phyloP scores from a whole-genome alignment of 2,329 filamentous ascomycete genomes.

The Fusarium pininemorale region DNA sequence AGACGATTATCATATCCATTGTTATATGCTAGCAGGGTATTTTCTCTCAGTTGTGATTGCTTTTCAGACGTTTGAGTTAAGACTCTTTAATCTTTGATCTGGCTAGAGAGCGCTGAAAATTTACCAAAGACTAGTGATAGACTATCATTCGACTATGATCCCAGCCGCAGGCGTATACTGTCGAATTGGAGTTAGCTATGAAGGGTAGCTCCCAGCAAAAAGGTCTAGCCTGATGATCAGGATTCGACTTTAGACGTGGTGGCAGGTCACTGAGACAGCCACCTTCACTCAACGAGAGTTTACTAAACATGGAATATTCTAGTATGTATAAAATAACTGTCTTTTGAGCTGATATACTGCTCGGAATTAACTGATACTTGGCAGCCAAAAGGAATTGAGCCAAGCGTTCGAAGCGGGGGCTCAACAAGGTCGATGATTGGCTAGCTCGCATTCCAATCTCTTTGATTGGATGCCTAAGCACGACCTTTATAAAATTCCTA shows the following conservation, averaged over 20 bases:
- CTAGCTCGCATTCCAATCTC: background rate
- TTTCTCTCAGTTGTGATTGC: accelerated
- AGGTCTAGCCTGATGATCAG: no score
- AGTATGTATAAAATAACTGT: accelerated
- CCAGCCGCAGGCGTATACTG: background rate
- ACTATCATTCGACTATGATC: background rate
- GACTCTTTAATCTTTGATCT: background rate
- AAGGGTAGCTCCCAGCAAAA: background rate
- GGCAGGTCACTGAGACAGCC: accelerated
- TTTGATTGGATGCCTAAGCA: background rate
- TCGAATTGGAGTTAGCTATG: background rate
- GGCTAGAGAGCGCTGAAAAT: background rate
- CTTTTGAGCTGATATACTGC: background rate
- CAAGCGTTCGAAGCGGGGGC: background rate
- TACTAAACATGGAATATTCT: accelerated
- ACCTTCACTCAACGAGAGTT: no score
- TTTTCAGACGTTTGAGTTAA: background rate
- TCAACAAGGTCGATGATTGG: background rate
- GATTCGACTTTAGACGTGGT: no score
- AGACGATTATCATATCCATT: accelerated
- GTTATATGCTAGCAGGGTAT: accelerated
- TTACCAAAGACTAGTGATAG: background rate
- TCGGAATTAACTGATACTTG: background rate
- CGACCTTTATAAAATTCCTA: accelerated
- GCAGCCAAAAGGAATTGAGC: background rate